Base-by-base conservation (phyloP, 2,329 filamentous ascomycete genomes). In the Mariannaea sp. region DNA sequence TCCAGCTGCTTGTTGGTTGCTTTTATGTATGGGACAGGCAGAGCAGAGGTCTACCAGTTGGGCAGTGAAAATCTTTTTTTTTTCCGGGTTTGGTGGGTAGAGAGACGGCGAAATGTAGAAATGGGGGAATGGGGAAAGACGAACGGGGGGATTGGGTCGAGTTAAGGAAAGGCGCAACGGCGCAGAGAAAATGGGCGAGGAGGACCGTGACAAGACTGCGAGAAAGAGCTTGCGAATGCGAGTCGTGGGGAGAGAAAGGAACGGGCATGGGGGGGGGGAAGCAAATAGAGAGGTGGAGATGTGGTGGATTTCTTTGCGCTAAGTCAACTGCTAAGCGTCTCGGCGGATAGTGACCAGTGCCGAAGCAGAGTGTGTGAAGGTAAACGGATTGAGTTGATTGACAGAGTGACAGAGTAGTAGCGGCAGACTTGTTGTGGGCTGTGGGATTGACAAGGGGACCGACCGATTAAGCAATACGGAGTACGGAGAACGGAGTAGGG, bases 161-260 rank as follows among this genome's bases (percentile, higher is more conserved):
- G 36, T 44, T 53, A 44, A 49, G 39, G 44, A 9, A 44, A 48
- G 36, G 43, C 47, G 36, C 50, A 46, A 13, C n/a, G 24, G 17
- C 19, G 26, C 39, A 26, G 17, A 13, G 26, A 26, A 26, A 36
- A 41, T 40, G 36, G 20, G 38, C 30, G 33, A 46, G 43, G 17
- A 36, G 32, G n/a, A 5, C 17, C 26, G n/a, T 46, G 42, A n/a
- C 13, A 32, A 29, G 12, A 29, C 7, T 7, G 12, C 26, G 20
- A 14, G 19, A 33, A 17, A 13, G 29, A 38, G 16, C 5, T 8
- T 24, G 41, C 33, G 50, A 39, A 27, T 12, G 33, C 16, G 16
- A 42, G 29, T 35, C 46, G 38, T 32, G 22, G 27, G 20, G 39
- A 33, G 46, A n/a, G 27, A 14, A 20, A n/a, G 22, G 32, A 26